Base-by-base conservation (phyloP, 2,329 filamentous ascomycete genomes). In the Pyrenophora tritici-repentis region DNA sequence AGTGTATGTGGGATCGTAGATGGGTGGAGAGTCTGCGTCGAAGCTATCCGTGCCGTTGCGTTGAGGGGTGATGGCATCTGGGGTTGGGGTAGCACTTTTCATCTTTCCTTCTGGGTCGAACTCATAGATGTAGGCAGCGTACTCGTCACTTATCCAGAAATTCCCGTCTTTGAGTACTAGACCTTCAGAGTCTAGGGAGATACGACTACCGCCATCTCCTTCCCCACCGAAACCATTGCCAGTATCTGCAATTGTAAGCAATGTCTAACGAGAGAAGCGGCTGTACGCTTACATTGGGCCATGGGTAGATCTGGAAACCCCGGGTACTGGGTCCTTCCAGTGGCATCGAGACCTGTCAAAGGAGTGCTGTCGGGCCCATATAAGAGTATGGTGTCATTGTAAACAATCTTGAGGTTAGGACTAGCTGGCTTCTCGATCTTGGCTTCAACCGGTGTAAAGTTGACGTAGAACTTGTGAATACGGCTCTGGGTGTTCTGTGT, bases 91-190 rank as follows among this genome's bases (percentile, higher is more conserved):
- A 1, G 86, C 86, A 1, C 76, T 73, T 13, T 83, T 68, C 82
- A 90, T 86, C 29, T 75, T 77, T 31, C 88, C 87, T 0, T 68
- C 64, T 3, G 69, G 56, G 53, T 79, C 74, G 71, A 90, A 90
- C 37, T 84, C 80, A 76, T 89, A 90, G 17, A 89, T 75, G 61
- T 86, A 89, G 0, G 86, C 86, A 87, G 72, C 90, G 41, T 72
- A 72, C 42, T 71, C 87, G 64, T 90, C 87, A 32, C 67, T 70
- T 33, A 89, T 76, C 85, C 86, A 90, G 73, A 88, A 89, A 0
- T 82, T 84, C 47, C 87, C 81, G 0, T 73, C 58, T 41, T 80
- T 80, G 6, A 90, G 76, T 1, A 84, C 82, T 0, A 91, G 73
- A 1, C 87, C 87, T 73, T 91, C 88, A 0, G 82, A 74, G 63